These are phyloP conservation scores for Aspergillus bertholletiae DNA, from an alignment of 495 filamentous ascomycete genomes.

Conservation along the genomic window DNA sequence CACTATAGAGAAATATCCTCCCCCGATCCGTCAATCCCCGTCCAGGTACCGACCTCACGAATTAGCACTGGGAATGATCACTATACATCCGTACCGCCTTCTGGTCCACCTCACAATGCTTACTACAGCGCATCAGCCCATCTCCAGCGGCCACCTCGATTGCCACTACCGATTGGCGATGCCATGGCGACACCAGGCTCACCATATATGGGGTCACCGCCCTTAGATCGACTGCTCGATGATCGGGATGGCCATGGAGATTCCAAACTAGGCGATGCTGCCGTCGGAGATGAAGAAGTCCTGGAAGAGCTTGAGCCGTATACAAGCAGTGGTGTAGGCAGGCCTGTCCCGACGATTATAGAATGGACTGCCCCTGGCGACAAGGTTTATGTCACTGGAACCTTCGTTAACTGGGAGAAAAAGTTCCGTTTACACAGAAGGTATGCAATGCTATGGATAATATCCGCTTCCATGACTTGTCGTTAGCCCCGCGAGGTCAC, in stretches of 20 bases:
- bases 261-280: slow-evolving; percentile 65
- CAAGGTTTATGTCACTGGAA: slow-evolving; percentile 94
- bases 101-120: slow-evolving; percentile 44
- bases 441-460: slow-evolving; percentile 40
- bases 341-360: slow-evolving; percentile 69
- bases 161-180: slow-evolving; percentile 89
- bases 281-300: slow-evolving; percentile 75
- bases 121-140: slow-evolving; percentile 51
- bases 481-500: not conserved
- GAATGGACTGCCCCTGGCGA: slow-evolving; percentile 78
- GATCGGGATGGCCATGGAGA: slow-evolving; percentile 41
- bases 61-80: slow-evolving; percentile 30
- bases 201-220: slow-evolving; percentile 55
- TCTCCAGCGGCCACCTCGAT: slow-evolving; percentile 73
- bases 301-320: slow-evolving; percentile 64
- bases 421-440: slow-evolving; percentile 81
- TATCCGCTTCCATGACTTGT: not conserved
- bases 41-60: slow-evolving; percentile 47
- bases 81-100: slow-evolving; percentile 30
- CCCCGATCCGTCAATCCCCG: slow-evolving; percentile 42
- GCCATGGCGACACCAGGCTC: slow-evolving; percentile 82
- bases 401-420: slow-evolving; percentile 92
- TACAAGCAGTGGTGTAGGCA: slow-evolving; percentile 50
- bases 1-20: slow-evolving; percentile 22
- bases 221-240: slow-evolving; percentile 47